Evolutionary conservation across 768 basidiomycete genomes (phyloP).

Genomic region (Leccinum sublutescens): DNA sequence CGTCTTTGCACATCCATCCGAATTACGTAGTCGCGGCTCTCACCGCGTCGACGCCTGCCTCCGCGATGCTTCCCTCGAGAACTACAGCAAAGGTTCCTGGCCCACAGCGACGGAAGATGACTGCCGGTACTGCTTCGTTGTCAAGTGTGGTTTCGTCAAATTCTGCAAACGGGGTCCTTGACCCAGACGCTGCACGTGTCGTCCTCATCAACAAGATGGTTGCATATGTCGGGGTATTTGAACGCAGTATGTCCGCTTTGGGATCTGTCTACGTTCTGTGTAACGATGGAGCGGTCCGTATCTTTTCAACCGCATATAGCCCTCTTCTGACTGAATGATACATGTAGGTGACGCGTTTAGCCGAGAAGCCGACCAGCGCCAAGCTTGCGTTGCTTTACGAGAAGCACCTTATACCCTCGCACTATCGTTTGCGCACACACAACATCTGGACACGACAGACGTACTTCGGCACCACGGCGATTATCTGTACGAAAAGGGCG

Average conservation of each 20-base stretch:
- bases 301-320: too few relatives aligned
- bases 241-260: too few relatives aligned
- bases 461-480: slow-evolving; percentile 91
- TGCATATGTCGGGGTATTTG: too few relatives aligned
- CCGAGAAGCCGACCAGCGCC: slow-evolving; percentile 77
- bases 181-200: too few relatives aligned
- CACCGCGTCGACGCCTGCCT: slow-evolving; percentile 71
- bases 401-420: slow-evolving; percentile 77
- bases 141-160: neutral
- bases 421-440: slow-evolving; percentile 77
- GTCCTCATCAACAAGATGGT: too few relatives aligned
- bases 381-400: slow-evolving; percentile 86
- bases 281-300: too few relatives aligned
- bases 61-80: slow-evolving; percentile 39
- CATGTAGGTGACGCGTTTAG: slow-evolving; percentile 57
- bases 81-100: slow-evolving; percentile 58
- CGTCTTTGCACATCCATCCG: slow-evolving; percentile 67
- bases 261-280: too few relatives aligned
- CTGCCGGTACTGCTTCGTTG: slow-evolving; percentile 8
- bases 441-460: slow-evolving; percentile 80
- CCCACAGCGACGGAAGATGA: slow-evolving; percentile 24
- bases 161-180: slow-evolving; percentile 41
- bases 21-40: slow-evolving; percentile 91
- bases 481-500: slow-evolving; percentile 84
- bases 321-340: neutral